phyloP scores from a whole-genome alignment of 495 filamentous ascomycete genomes.

The Neurospora intermedia region DNA sequence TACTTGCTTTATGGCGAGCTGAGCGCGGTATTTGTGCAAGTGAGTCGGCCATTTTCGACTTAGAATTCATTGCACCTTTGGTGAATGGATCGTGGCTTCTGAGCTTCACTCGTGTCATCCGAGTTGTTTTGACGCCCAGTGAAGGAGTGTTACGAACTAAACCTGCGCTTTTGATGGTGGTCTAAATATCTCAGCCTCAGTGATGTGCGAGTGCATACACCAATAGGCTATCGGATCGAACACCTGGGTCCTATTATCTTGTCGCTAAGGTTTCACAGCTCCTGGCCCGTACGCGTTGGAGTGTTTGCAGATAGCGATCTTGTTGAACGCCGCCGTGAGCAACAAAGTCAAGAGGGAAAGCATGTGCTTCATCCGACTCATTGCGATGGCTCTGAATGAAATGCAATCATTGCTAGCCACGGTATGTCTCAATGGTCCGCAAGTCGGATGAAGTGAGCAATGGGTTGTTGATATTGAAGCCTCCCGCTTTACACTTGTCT shows the following conservation, averaged over 20 bases:
- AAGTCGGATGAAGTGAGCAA: background rate
- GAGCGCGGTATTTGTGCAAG: background rate
- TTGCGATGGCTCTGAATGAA: background rate
- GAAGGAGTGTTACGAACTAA: background rate
- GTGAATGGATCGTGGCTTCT: background rate
- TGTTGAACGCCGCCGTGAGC: background rate
- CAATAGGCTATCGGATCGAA: background rate
- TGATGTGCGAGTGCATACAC: background rate
- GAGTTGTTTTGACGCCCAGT: background rate
- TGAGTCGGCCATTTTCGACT: background rate
- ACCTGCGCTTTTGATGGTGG: background rate
- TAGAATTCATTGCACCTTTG: background rate
- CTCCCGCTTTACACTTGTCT: background rate
- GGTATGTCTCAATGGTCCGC: background rate
- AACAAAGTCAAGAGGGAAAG: background rate
- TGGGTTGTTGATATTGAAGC: background rate
- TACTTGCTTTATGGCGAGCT: background rate
- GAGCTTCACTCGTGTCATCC: background rate
- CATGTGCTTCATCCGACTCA: background rate
- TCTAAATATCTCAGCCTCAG: background rate
- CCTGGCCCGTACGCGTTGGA: background rate
- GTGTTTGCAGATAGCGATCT: background rate
- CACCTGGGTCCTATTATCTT: background rate
- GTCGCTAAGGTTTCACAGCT: background rate
- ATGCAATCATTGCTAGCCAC: background rate